Evolutionary conservation across 192 early-diverging fungal genomes (phyloP).

Genomic region (Mortierella alpina): DNA sequence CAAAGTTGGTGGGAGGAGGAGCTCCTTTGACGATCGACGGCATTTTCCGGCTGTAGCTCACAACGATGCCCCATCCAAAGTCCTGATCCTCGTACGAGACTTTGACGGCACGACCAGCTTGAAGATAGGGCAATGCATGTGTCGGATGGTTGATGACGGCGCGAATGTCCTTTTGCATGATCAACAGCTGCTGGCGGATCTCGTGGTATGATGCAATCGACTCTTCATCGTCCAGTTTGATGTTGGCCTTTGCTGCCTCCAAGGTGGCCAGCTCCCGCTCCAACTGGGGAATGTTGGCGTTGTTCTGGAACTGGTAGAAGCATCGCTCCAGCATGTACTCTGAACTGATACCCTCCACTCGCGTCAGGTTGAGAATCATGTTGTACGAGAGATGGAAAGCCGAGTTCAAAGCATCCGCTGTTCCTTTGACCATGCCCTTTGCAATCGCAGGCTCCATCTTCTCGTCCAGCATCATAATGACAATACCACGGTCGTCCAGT

Average conservation of each 20-base stretch:
- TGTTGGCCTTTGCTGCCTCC: conserved; percentile 62
- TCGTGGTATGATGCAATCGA: conserved; percentile 80
- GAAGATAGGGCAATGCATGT: conserved; percentile 84
- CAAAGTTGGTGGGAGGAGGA: conserved; percentile 19
- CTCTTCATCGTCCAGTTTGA: conserved; percentile 77
- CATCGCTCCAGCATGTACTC: conserved; percentile 93
- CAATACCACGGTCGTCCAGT: conserved; percentile 95
- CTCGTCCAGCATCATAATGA: conserved; percentile 96
- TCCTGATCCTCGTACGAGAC: conserved; percentile 70
- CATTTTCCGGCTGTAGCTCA: conserved; percentile 55
- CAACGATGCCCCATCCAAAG: conserved; percentile 94
- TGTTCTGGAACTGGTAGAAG: conserved; percentile 95
- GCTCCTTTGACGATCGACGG: conserved; percentile 29
- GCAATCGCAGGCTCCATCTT: conserved; percentile 94
- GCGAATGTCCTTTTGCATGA: conserved; percentile 71
- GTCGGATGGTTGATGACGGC: conserved; percentile 86
- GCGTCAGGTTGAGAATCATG: conserved; percentile 95
- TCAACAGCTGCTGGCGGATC: conserved; percentile 75
- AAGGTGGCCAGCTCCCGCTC: conserved; percentile 70
- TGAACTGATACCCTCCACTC: conserved; percentile 93
- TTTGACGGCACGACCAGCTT: conserved; percentile 84
- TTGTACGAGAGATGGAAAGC: conserved; percentile 97
- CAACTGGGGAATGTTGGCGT: conserved; percentile 81
- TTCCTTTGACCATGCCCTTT: conserved; percentile 91
- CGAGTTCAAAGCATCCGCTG: conserved; percentile 86